phyloP scores from a whole-genome alignment of 2,329 filamentous ascomycete species.

The Coniochaeta hoffmannii region DNA sequence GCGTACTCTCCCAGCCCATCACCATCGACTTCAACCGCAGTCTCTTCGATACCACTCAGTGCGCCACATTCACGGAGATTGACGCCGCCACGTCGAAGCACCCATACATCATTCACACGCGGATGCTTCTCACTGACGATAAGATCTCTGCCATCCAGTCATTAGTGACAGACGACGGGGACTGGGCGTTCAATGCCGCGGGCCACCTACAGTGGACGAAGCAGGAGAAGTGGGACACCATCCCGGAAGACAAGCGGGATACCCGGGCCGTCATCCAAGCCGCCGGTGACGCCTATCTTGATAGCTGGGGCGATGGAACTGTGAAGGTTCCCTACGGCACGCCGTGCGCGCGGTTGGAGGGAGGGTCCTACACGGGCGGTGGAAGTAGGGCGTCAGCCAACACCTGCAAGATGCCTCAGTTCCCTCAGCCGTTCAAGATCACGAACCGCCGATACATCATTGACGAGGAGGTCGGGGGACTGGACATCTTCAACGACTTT shows the following conservation, averaged over 20 bases:
- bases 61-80: slow-evolving; percentile 14
- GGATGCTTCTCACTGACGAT: slow-evolving; percentile 7
- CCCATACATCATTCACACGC: slow-evolving; percentile 13
- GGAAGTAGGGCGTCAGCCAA: slow-evolving; percentile 7
- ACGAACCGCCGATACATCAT: slow-evolving; percentile 21
- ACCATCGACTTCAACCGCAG: slow-evolving; percentile 15
- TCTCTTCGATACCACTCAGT: slow-evolving; percentile 14
- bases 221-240: slow-evolving; percentile 22
- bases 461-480: slow-evolving; percentile 19
- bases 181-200: slow-evolving; percentile 23
- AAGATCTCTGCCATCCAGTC: slow-evolving; percentile 20
- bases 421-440: slow-evolving; percentile 20
- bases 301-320: slow-evolving; percentile 19
- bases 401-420: slow-evolving; percentile 14
- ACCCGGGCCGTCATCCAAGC: slow-evolving; percentile 19
- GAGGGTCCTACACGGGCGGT: slow-evolving; percentile 17
- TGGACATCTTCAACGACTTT: slow-evolving; percentile 21
- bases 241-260: slow-evolving; percentile 19
- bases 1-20: slow-evolving; percentile 12
- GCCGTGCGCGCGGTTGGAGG: slow-evolving; percentile 21
- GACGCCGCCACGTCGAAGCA: slow-evolving; percentile 9
- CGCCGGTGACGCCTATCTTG: slow-evolving; percentile 21
- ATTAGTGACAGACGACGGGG: slow-evolving; percentile 20
- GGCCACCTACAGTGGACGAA: slow-evolving; percentile 19
- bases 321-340: slow-evolving; percentile 18